Conservation (phyloP, 768 basidiomycete species). For the Hypholoma fasciculare region DNA sequence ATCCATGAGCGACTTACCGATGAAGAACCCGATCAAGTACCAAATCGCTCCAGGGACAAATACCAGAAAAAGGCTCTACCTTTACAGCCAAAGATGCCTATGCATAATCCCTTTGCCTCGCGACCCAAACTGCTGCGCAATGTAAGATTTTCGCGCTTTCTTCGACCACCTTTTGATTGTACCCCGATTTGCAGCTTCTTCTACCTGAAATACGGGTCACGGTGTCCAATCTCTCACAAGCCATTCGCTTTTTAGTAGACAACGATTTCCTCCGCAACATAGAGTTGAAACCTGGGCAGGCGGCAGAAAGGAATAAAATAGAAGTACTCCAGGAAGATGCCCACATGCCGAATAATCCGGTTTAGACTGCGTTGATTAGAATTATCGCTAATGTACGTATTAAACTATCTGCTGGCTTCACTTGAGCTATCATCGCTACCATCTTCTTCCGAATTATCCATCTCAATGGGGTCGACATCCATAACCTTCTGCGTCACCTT, state of each 20-base stretch:
- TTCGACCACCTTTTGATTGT: not conserved
- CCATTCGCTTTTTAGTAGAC: slow-evolving; percentile 85
- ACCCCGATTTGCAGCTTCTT: slow-evolving; percentile 53
- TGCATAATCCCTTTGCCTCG: slow-evolving; percentile 64
- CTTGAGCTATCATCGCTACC: slow-evolving; percentile 26
- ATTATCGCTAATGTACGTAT: not conserved
- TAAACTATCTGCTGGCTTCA: slow-evolving; percentile 10
- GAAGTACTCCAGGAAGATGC: slow-evolving; percentile 44
- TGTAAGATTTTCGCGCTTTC: slow-evolving; percentile 52
- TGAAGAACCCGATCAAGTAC: not conserved
- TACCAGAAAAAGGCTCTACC: slow-evolving; percentile 10
- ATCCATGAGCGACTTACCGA: not conserved
- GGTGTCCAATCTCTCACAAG: slow-evolving; percentile 90
- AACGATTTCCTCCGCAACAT: slow-evolving; percentile 85
- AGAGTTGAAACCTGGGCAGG: slow-evolving; percentile 80
- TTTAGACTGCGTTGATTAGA: not conserved
- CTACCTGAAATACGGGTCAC: slow-evolving; percentile 86
- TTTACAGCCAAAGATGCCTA: slow-evolving; percentile 47
- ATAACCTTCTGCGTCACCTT: slow-evolving; percentile 72
- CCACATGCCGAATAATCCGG: not conserved
- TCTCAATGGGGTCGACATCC: slow-evolving; percentile 56
- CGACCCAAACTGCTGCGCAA: slow-evolving; percentile 77
- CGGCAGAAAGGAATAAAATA: slow-evolving; percentile 54
- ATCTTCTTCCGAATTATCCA: slow-evolving; percentile 39
- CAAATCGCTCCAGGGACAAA: slow-evolving; percentile 18